phyloP scores from a whole-genome alignment of 2,329 filamentous ascomycete genomes.

The Nemania sp. region DNA sequence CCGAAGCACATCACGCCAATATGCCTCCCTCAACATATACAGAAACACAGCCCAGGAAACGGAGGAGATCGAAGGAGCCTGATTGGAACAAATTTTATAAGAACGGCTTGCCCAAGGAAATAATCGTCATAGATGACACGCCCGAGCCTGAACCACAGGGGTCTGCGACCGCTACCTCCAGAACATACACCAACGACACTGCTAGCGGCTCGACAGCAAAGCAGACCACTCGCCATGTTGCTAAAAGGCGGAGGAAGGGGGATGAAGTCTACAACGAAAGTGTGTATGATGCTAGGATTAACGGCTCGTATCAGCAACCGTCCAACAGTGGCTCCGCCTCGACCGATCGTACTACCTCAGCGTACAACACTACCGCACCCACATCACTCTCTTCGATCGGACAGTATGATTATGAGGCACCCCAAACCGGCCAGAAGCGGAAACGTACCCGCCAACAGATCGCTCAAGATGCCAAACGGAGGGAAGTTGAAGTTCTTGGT shows the following conservation, averaged over 20 bases:
- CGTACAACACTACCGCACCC: constrained; percentile 85
- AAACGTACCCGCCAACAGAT: constrained; percentile 84
- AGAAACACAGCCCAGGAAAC: constrained; percentile 59
- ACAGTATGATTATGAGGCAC: constrained; percentile 75
- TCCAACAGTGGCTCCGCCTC: constrained; percentile 80
- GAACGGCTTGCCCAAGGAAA: constrained; percentile 84
- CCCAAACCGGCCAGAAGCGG: constrained; percentile 82
- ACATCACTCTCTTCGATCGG: constrained; percentile 77
- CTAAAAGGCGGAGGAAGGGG: constrained; percentile 81
- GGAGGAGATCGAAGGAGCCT: constrained; percentile 71
- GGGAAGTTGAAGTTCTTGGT: constrained; percentile 76
- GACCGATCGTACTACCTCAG: constrained; percentile 84
- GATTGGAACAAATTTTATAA: constrained; percentile 87
- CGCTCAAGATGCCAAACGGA: constrained; percentile 83
- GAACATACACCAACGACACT: constrained; percentile 54
- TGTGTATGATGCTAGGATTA: constrained; percentile 76
- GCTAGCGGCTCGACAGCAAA: constrained; percentile 47
- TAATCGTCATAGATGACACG: constrained; percentile 84
- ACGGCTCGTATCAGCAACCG: constrained; percentile 77
- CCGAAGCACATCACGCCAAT: constrained; percentile 51
- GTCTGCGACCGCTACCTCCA: constrained; percentile 49
- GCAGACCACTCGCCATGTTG: constrained; percentile 61
- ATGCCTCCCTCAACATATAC: constrained; percentile 53
- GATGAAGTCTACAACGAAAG: constrained; percentile 73
- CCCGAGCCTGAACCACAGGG: constrained; percentile 66